These are phyloP conservation scores for Boletus reticulatus DNA, from an alignment of 768 basidiomycete species.

Conservation along the genomic window DNA sequence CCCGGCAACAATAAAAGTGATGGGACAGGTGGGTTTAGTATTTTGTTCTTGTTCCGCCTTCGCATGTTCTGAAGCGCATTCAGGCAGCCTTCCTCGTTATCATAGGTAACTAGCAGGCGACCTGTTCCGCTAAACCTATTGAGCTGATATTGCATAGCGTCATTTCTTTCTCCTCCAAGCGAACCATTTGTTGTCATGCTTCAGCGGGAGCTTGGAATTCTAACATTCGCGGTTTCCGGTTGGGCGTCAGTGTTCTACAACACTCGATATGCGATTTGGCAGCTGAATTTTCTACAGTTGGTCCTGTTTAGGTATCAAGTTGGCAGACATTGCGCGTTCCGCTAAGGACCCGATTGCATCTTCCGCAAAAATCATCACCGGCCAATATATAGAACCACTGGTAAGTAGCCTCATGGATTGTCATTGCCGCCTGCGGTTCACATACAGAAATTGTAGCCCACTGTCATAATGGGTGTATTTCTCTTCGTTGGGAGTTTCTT, in stretches of 20 bases:
- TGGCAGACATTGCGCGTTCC: slow-evolving; percentile 56
- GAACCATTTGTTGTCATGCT: slow-evolving; percentile 68
- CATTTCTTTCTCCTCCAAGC: slow-evolving; percentile 63
- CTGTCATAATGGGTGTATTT: slow-evolving; percentile 42
- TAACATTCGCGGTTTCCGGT: slow-evolving; percentile 44
- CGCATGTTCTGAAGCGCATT: not conserved
- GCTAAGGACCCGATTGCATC: slow-evolving; percentile 40
- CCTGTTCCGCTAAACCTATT: not conserved
- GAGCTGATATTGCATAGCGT: slow-evolving; percentile 36
- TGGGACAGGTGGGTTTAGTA: slow-evolving; percentile 52
- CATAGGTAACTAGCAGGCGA: slow-evolving; percentile 42
- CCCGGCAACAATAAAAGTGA: slow-evolving; percentile 40
- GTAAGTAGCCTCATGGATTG: slow-evolving; percentile 22
- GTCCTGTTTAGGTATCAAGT: slow-evolving; percentile 61
- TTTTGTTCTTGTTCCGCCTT: not conserved
- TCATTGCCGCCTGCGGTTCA: not conserved
- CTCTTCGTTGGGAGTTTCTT: slow-evolving; percentile 38
- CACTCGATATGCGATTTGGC: not conserved
- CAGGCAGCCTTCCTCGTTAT: slow-evolving; percentile 66
- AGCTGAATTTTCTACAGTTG: slow-evolving; percentile 42
- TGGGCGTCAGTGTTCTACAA: slow-evolving; percentile 54
- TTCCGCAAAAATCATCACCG: slow-evolving; percentile 41
- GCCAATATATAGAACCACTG: slow-evolving; percentile 53
- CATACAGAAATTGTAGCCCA: slow-evolving; percentile 38
- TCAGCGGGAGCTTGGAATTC: slow-evolving; percentile 59